Evolutionary conservation across 345 rosid species (phyloP).

Genomic region (Hypericum androsaemum): DNA sequence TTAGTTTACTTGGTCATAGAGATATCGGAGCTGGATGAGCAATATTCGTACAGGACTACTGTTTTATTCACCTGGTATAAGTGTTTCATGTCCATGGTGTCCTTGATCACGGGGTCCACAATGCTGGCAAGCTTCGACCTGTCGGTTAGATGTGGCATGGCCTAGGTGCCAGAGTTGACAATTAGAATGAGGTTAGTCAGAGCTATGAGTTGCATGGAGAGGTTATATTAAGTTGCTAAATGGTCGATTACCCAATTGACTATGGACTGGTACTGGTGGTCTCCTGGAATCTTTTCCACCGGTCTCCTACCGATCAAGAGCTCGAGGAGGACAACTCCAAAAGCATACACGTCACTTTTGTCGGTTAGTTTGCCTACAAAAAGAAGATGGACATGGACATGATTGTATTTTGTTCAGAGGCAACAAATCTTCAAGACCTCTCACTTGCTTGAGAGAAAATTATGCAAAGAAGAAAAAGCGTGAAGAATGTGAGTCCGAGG

Average conservation of each 20-base stretch:
- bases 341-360: constrained; percentile 89
- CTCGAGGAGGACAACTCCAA: constrained; percentile 77
- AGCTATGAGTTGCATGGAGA: not conserved
- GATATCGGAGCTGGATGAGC: too few species aligned
- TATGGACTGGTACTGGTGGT: constrained; percentile 46
- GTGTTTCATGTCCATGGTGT: constrained; percentile 82
- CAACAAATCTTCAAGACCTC: not conserved
- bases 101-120: constrained; percentile 66
- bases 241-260: constrained; percentile 68
- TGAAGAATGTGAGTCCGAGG: too few species aligned
- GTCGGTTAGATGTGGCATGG: constrained; percentile 84
- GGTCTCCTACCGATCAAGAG: constrained; percentile 70
- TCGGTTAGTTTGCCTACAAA: constrained; percentile 74
- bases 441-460: too few species aligned
- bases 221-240: not conserved
- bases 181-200: not conserved
- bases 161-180: constrained; percentile 31
- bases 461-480: too few species aligned
- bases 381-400: not conserved
- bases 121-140: constrained; percentile 79
- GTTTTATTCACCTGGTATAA: constrained; percentile 59
- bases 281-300: constrained; percentile 43
- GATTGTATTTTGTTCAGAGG: not conserved
- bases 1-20: too few species aligned
- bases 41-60: not conserved